phyloP scores from a whole-genome alignment of 2,329 filamentous ascomycete genomes.

The Phaeosphaeriaceae sp. region DNA sequence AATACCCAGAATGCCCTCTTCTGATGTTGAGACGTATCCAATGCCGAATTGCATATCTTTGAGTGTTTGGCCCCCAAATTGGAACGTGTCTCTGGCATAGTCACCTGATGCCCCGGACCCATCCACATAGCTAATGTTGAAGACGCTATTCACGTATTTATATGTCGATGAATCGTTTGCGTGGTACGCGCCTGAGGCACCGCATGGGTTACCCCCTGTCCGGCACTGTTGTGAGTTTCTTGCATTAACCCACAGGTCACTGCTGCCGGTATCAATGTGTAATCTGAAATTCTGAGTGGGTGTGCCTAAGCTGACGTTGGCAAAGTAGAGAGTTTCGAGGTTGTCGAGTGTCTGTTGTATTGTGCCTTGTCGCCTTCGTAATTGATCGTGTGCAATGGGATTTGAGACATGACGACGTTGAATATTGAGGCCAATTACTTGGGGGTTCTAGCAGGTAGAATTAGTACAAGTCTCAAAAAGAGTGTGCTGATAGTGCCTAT shows the following conservation, averaged over 20 bases:
- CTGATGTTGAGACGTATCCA: slow-evolving; percentile 66
- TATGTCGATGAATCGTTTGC: slow-evolving; percentile 79
- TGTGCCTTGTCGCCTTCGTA: slow-evolving; percentile 51
- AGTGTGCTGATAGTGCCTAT: slow-evolving; percentile 1
- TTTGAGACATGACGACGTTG: slow-evolving; percentile 55
- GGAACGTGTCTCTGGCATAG: slow-evolving; percentile 77
- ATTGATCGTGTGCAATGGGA: slow-evolving; percentile 55
- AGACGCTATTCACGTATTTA: slow-evolving; percentile 72
- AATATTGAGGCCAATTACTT: slow-evolving; percentile 59
- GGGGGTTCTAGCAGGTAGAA: slow-evolving; percentile 44
- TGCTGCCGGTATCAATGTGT: slow-evolving; percentile 68
- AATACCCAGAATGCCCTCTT: slow-evolving; percentile 80
- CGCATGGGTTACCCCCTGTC: slow-evolving; percentile 59
- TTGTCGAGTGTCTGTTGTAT: slow-evolving; percentile 60
- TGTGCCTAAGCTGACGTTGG: slow-evolving; percentile 64
- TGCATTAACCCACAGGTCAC: slow-evolving; percentile 72
- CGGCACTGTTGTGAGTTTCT: slow-evolving; percentile 66
- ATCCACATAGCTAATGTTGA: slow-evolving; percentile 89
- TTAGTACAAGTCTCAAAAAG: slow-evolving; percentile 14
- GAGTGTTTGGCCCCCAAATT: slow-evolving; percentile 62
- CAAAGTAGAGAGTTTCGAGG: slow-evolving; percentile 65
- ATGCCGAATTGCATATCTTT: slow-evolving; percentile 72
- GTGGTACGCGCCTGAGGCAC: slow-evolving; percentile 68
- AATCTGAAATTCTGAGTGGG: slow-evolving; percentile 61
- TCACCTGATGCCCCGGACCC: slow-evolving; percentile 78